Evolutionary conservation across 2,329 filamentous ascomycete species (phyloP), one percentile per base, ranked within the genome.

Genomic region (Polychaeton citri): DNA sequence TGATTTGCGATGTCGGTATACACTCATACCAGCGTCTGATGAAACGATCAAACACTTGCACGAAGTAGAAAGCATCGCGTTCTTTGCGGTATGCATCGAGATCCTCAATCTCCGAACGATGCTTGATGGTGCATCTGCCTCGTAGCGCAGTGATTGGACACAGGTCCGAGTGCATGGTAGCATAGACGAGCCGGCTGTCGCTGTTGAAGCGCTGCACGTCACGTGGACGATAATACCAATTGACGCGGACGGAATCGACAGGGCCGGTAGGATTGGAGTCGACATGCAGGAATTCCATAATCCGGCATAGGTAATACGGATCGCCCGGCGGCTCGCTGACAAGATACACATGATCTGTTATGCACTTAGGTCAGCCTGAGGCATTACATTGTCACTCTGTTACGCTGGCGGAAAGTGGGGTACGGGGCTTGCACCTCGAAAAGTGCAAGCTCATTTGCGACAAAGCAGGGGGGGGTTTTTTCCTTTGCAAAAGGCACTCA

Each of bases 1-100:
- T 88, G 52, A 98, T 90, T 52, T 82, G 77, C 41, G 72, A 75
- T 10, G 87, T 93, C 2, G 90, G 88, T 42, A 98, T 88, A 37
- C 95, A 82, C 52, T 98, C 90, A 69, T 96, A 96, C 61, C 88
- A 87, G 44, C 93, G 87, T 56, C 94, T 86, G 45, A 98, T 96
- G 64, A 96, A 98, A 40, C 90, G 82, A 63, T 98, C 90, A 60
- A 93, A 96, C 50, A 96, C 75, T 57, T 95, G 93, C 53, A 94
- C 88, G 58, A 84, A 98, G 82, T 87, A 98, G 59, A 98, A 98
- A 48, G 72, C 78, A 61, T 98, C 84, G 49, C 81, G 80, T 18
- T 69, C 74, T 58, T 82, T 88, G 55, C 87, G 82, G 57, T 87
- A 94, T 35, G 79, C 74, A 38, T 93, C 83, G 46, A 95, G 64